A percentile compares a stretch with the other conserved stretches of the same genome.
Conservation (phyloP, 1,284 basidiomycete genomes). For the Cystobasidium pallidum region DNA sequence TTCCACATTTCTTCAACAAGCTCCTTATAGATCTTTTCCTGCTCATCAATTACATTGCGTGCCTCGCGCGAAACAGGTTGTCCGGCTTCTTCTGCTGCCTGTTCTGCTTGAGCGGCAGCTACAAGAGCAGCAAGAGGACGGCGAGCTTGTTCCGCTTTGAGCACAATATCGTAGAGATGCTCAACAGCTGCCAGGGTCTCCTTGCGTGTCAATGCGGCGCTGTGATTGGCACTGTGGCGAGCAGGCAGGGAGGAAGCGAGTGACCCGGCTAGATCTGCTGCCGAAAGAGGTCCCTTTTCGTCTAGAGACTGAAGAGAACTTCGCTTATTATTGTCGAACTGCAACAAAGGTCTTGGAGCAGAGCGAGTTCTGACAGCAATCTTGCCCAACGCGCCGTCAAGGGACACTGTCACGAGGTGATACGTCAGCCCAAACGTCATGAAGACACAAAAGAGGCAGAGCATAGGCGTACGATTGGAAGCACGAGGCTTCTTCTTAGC, state of each 20-base stretch:
- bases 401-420: slow-evolving; percentile 51
- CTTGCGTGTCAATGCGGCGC: slow-evolving; percentile 71
- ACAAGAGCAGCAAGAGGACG: slow-evolving; percentile 69
- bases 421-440: background rate
- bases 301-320: slow-evolving; percentile 24
- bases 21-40: slow-evolving; percentile 62
- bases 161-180: slow-evolving; percentile 78
- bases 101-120: slow-evolving; percentile 55
- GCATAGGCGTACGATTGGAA: slow-evolving; percentile 48
- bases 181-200: slow-evolving; percentile 82
- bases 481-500: slow-evolving; percentile 66
- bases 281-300: background rate
- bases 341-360: slow-evolving; percentile 91
- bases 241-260: slow-evolving; percentile 19
- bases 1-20: slow-evolving; percentile 77
- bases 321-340: slow-evolving; percentile 63
- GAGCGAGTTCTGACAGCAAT: slow-evolving; percentile 89
- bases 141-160: slow-evolving; percentile 83
- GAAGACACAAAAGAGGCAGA: background rate
- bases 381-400: slow-evolving; percentile 95
- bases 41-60: slow-evolving; percentile 30
- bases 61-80: slow-evolving; percentile 46
- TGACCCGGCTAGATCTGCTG: slow-evolving; percentile 7
- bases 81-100: slow-evolving; percentile 69
- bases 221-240: background rate